Percentiles rank a stretch among this genome's conserved stretches.
These are phyloP conservation scores for Coprinopsis sp. DNA, from an alignment of 768 basidiomycete species.

Conservation along the genomic window DNA sequence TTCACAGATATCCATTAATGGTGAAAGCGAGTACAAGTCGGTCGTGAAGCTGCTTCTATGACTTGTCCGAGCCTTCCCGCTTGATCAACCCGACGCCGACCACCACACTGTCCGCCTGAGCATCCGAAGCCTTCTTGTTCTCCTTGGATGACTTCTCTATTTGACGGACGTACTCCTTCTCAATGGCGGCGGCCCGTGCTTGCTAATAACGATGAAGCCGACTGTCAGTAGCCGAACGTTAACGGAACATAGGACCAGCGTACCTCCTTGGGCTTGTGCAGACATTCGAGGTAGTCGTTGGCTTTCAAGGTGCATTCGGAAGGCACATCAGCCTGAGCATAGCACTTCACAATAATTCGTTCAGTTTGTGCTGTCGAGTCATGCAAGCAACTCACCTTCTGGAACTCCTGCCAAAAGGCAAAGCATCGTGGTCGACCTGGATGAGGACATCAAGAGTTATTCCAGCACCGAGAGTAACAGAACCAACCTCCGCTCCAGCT, in stretches of 20 bases:
- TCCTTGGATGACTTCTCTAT: constrained; percentile 62
- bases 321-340: constrained; percentile 74
- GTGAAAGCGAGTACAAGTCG: not conserved
- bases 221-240: not conserved
- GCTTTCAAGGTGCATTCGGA: constrained; percentile 63
- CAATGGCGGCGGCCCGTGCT: constrained; percentile 57
- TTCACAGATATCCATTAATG: too few relatives aligned
- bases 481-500: constrained; percentile 40
- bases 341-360: constrained; percentile 54
- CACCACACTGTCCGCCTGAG: constrained; percentile 68
- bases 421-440: constrained; percentile 84
- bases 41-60: not conserved
- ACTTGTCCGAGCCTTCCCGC: constrained; percentile 15
- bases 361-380: not conserved
- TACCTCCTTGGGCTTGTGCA: constrained; percentile 88
- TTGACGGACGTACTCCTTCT: constrained; percentile 66
- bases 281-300: constrained; percentile 88
- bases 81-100: constrained; percentile 74
- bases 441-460: not conserved
- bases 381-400: constrained; percentile 42
- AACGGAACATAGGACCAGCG: constrained; percentile 17
- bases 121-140: constrained; percentile 65
- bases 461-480: not conserved
- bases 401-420: constrained; percentile 88
- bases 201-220: constrained; percentile 27